Percentiles rank a stretch among this genome's conserved stretches.
Conservation (phyloP, 2,329 filamentous ascomycete genomes). For the Diaporthe caulivora region DNA sequence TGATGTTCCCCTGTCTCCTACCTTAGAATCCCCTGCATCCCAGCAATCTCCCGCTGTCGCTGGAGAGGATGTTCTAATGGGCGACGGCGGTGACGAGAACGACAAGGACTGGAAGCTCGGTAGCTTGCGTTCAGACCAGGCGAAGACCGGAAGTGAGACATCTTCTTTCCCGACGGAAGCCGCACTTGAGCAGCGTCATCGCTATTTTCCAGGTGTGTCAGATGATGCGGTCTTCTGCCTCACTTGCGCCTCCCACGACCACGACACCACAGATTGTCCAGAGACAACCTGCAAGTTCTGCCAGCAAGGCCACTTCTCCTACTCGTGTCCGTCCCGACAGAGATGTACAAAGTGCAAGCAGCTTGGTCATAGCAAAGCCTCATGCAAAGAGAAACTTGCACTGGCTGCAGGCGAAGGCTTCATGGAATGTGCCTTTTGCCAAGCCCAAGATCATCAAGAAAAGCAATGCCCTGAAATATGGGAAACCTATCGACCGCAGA, state of each 20-base stretch:
- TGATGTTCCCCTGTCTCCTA: not conserved
- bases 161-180: constrained; percentile 42
- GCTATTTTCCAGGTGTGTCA: constrained; percentile 65
- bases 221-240: constrained; percentile 61
- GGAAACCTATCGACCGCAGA: constrained; percentile 64
- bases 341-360: constrained; percentile 73
- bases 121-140: not conserved
- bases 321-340: constrained; percentile 62
- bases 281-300: constrained; percentile 63
- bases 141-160: not conserved
- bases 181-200: constrained; percentile 55
- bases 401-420: constrained; percentile 58
- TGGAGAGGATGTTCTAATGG: not conserved
- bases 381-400: constrained; percentile 69
- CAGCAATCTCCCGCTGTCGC: not conserved
- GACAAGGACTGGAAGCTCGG: not conserved
- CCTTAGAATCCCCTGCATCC: not conserved
- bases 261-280: constrained; percentile 60
- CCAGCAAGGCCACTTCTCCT: constrained; percentile 59
- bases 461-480: constrained; percentile 70
- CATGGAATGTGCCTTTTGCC: constrained; percentile 71
- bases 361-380: constrained; percentile 65
- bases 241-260: constrained; percentile 62
- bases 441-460: constrained; percentile 68
- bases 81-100: not conserved